Evolutionary conservation across 805 yeast species (phyloP), one percentile per base, ranked within the genome.

Genomic region (Yarrowia phangngaensis): DNA sequence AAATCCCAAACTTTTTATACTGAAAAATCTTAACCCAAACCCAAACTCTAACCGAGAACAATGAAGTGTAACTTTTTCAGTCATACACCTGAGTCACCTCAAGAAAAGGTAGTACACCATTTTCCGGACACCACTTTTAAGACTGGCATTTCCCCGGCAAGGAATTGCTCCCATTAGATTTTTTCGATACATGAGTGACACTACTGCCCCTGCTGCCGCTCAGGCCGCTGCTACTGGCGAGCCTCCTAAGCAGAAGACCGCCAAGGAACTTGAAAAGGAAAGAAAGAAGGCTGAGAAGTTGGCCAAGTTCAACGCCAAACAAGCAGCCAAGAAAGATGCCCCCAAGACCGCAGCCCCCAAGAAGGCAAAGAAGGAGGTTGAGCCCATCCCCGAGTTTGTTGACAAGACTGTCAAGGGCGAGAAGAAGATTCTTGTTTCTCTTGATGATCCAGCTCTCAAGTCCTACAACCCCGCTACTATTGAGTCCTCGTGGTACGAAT

Each of bases 401-500:
- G 98, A 92, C 65, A 69, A 70, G 51, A 92, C 98, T 36, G 75
- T 72, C 40, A 79, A 84, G 3, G 98, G 98, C 54, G 95, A 88
- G 60, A 92, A 90, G 78, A 92, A 92, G 70, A 67, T 81, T 24
- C 76, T 92, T 52, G 83, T 79, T n/a, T 76, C 87, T 26, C 75
- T 92, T 47, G 96, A 90, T 32, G 95, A 89, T 64, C 89, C 95
- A 16, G 80, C 97, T 15, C 78, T 92, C 64, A 89, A 92, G 68
- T 90, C 97, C 8, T 92, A 92, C 68, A 84, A 78, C 60, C 98
- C 98, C 24, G 77, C 78, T 58, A 83, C 82, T 58, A 97, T 92
- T 38, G 98, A 92, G 69, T 82, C 94, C 51, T 85, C 96, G 11
- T 92, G 98, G 98, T 90, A 90, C 69, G 79, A 76, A 14, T 92